Evolutionary conservation across 441 rosid genomes (phyloP), one percentile per base, ranked within the genome.

Genomic region (Theobroma grandiflorum): DNA sequence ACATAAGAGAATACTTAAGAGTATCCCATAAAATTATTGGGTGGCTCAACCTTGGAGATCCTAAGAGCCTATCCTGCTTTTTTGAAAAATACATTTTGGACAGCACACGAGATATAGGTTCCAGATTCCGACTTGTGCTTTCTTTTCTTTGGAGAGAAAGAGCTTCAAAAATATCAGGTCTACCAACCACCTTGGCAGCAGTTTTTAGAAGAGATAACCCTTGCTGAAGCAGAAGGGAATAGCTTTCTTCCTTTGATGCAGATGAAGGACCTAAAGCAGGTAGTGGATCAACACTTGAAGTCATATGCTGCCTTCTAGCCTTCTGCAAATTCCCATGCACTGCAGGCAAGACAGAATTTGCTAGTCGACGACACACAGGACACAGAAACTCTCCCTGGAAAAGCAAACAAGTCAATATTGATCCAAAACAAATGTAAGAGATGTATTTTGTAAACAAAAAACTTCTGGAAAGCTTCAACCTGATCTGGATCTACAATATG

Each of bases 311-410:
- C 88, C 85, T 88, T 85, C 89, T 63, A 64, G 86, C 82, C 81
- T 86, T 86, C 82, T 79, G 88, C 72, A 86, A 82, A 85, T 87
- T 85, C 69, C 82, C 91, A 62, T 91, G 89, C 79, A 87, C 80
- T 18, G 91, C 90, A 78, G 99, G 98, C 88, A 97, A 83, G 66
- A 91, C 85, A 53, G 97, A 92, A 89, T 97, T 97, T 77, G 95
- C 98, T 69, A 95, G 89, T 40, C 91, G 91, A 66, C 99, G 99
- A 78, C 99, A 97, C 77, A 91, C 96, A 76, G 99, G 99, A 81
- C 99, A 97, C 57, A 97, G 95, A 85, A 97, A 94, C 88, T 97
- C 99, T 70, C 97, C 99, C 99, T 97, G 87, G 67, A 72, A 89
- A 84, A 83, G 59, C 45, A 84, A 79, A 79, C 67, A 77, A 78